Percentiles rank a stretch among this genome's conserved stretches.
phyloP scores from a whole-genome alignment of 495 filamentous ascomycete species.

The Penicillium silybi region DNA sequence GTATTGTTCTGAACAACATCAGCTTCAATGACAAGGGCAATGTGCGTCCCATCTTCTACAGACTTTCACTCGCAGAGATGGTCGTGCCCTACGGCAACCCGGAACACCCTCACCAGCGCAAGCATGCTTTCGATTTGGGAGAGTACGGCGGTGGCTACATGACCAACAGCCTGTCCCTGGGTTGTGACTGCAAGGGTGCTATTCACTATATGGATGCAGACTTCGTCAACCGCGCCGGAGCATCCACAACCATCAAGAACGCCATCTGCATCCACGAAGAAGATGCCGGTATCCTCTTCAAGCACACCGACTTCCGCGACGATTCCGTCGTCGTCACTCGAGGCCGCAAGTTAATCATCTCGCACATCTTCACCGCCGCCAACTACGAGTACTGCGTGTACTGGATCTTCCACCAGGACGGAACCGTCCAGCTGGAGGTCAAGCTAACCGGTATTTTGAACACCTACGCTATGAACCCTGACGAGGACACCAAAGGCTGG shows the following conservation, averaged over 20 bases:
- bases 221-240: conserved; percentile 53
- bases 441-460: conserved; percentile 41
- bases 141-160: conserved; percentile 70
- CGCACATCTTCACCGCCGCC: conserved; percentile 58
- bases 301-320: conserved; percentile 80
- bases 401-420: conserved; percentile 49
- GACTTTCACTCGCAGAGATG: conserved; percentile 71
- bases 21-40: conserved; percentile 79
- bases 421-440: conserved; percentile 46
- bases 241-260: conserved; percentile 59
- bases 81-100: conserved; percentile 75
- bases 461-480: conserved; percentile 80
- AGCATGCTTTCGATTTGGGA: conserved; percentile 75
- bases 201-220: conserved; percentile 70
- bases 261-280: conserved; percentile 78
- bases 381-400: conserved; percentile 63
- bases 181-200: conserved; percentile 68
- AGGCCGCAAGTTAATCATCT: conserved; percentile 66
- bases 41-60: conserved; percentile 66
- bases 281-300: conserved; percentile 71
- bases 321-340: conserved; percentile 62
- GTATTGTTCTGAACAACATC: conserved; percentile 83
- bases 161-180: conserved; percentile 69
- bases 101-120: conserved; percentile 67
- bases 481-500: conserved; percentile 84